Evolutionary conservation across 306 rosid species (phyloP).

Genomic region (Fagus sylvatica): DNA sequence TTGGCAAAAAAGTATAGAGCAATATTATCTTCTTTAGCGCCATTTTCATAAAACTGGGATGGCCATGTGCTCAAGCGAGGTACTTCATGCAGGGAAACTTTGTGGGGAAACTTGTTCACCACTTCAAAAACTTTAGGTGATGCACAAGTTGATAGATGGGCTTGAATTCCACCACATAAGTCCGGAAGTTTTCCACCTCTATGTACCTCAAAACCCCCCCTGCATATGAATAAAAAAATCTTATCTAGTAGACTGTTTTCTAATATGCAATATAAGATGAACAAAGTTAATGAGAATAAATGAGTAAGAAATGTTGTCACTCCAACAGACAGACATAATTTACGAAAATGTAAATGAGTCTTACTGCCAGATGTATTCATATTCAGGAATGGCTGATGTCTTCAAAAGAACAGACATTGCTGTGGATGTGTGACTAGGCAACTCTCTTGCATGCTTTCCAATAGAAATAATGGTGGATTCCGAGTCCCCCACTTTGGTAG

Average conservation of each 20-base stretch:
- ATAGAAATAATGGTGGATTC: constrained; percentile 32
- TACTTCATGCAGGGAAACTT: constrained; percentile 66
- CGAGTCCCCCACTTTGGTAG: constrained; percentile 37
- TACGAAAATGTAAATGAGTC: constrained; percentile 36
- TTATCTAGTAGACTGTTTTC: constrained; percentile 21
- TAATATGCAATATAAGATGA: constrained; percentile 15
- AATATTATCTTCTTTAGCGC: constrained; percentile 81
- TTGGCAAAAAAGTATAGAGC: constrained; percentile 93
- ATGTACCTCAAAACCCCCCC: constrained; percentile 78
- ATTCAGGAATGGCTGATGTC: constrained; percentile 66
- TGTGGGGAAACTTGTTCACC: constrained; percentile 52
- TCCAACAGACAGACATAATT: constrained; percentile 17
- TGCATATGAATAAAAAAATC: constrained; percentile 40
- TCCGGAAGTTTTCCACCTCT: constrained; percentile 57
- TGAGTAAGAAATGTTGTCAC: background rate
- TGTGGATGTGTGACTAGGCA: constrained; percentile 33
- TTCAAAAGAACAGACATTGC: constrained; percentile 40
- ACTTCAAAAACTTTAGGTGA: constrained; percentile 74
- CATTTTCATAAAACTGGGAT: constrained; percentile 64
- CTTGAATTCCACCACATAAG: constrained; percentile 73
- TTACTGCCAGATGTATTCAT: constrained; percentile 85
- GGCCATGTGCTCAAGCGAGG: constrained; percentile 92
- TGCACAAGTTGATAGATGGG: constrained; percentile 77
- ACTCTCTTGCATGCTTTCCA: constrained; percentile 49
- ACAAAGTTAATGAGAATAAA: constrained; percentile 15